These are phyloP conservation scores for Perkinsela sp. DNA, from an alignment of 208 protist species.

Conservation along the genomic window DNA sequence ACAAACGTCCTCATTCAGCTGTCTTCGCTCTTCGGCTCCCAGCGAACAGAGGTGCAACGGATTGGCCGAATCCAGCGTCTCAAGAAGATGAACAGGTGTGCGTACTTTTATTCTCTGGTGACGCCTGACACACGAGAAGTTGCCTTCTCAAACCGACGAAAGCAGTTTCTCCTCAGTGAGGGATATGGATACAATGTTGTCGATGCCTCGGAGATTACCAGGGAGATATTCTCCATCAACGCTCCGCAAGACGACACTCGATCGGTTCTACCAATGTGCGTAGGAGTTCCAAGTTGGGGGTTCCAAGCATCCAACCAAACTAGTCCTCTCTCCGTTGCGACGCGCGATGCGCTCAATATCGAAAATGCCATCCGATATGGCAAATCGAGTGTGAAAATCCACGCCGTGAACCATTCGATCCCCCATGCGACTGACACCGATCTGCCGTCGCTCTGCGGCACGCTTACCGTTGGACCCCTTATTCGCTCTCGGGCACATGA, in stretches of 20 bases:
- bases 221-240: background rate
- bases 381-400: background rate
- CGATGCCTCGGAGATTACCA: constrained; percentile 1
- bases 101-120: constrained; percentile 95
- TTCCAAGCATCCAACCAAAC: background rate
- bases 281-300: background rate
- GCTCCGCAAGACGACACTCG: background rate
- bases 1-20: constrained; percentile 97
- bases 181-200: constrained; percentile 55
- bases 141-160: constrained; percentile 79
- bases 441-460: background rate
- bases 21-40: constrained; percentile 77
- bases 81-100: constrained; percentile 62
- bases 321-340: background rate
- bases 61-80: constrained; percentile 78
- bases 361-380: background rate
- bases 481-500: background rate
- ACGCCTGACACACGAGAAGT: constrained; percentile 87
- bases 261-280: background rate
- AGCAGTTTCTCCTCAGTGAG: constrained; percentile 89
- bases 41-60: constrained; percentile 80
- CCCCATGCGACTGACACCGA: background rate
- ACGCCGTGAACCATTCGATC: background rate
- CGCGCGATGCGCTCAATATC: background rate
- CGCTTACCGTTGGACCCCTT: background rate